Conservation (phyloP, 805 yeast species). For the Barnettozyma vustinii region DNA sequence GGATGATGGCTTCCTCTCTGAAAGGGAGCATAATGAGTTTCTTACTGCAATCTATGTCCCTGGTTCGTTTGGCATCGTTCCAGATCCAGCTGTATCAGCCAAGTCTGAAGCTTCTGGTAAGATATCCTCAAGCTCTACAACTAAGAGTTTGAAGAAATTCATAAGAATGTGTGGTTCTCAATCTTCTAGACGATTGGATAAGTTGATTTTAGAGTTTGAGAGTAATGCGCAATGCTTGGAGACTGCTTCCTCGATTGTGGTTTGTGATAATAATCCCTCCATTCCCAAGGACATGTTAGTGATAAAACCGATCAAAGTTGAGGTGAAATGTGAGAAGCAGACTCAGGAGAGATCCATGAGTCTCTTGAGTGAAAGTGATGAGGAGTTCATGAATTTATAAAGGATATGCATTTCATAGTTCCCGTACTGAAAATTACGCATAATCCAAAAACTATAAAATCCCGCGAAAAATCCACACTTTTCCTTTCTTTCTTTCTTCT, state of each 20-base stretch:
- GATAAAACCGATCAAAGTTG: background rate
- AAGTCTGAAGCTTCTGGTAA: constrained; percentile 11
- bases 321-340: background rate
- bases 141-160: constrained; percentile 15
- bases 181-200: constrained; percentile 10
- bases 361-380: constrained; percentile 10
- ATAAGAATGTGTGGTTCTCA: constrained; percentile 5
- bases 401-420: too few species aligned
- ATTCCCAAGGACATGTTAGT: background rate
- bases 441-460: background rate
- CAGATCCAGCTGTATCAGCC: constrained; percentile 13
- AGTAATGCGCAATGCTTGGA: constrained; percentile 1
- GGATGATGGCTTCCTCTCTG: constrained; percentile 15
- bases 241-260: constrained; percentile 1
- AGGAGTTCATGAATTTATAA: constrained; percentile 2
- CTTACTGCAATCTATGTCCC: constrained; percentile 11
- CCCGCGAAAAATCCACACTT: background rate
- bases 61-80: constrained; percentile 5
- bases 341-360: background rate
- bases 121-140: constrained; percentile 10
- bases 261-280: background rate
- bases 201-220: constrained; percentile 6
- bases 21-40: constrained; percentile 15
- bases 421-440: background rate
- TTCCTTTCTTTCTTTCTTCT: background rate